Evolutionary conservation across 2,329 filamentous ascomycete genomes (phyloP), one percentile per base, ranked within the genome.

Genomic region (Fusarium ambrosium): DNA sequence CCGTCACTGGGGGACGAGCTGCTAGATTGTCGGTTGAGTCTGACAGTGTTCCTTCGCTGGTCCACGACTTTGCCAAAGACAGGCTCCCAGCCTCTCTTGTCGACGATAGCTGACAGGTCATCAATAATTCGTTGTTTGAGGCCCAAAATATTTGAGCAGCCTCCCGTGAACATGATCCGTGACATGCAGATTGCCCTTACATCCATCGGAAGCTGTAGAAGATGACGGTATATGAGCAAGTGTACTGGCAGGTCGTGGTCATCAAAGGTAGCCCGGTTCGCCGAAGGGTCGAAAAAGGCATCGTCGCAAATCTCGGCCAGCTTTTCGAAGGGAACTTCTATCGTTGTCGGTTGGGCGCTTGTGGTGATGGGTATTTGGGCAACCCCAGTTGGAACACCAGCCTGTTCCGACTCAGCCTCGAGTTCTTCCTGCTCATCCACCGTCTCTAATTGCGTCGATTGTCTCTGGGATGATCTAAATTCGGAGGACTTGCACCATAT

Each of bases 171-270:
- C 18, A 98, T 87, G 55, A 98, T 93, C 43, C 96, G 93, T 1
- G 95, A 92, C 91, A 98, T 97, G 82, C 96, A 98, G 6, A 92
- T 84, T 1, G 93, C 92, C 27, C 97, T 91, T 5, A 95, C 91
- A 82, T 99, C 97, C 5, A 96, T 85, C 0, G 95, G 94, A 1
- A 98, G 86, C 9, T 90, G 88, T 1, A 97, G 86, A 2, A 99
- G 88, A 41, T 92, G 89, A 63, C 90, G 89, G 83, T 97, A 97
- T 4, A 97, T 86, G 10, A 98, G 88, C 14, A 92, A 81, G 62
- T 94, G 94, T 1, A 98, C 79, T 0, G 96, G 92, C 20, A 94
- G 88, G 74, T 98, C 96, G 76, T 99, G 89, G 78, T 98, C 95
- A 79, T 99, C 97, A 71, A 95, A 91, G 43, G 91, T 90, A 20